Evolutionary conservation across 106 monocot genomes (phyloP).

Genomic region (Agapanthus africanus): DNA sequence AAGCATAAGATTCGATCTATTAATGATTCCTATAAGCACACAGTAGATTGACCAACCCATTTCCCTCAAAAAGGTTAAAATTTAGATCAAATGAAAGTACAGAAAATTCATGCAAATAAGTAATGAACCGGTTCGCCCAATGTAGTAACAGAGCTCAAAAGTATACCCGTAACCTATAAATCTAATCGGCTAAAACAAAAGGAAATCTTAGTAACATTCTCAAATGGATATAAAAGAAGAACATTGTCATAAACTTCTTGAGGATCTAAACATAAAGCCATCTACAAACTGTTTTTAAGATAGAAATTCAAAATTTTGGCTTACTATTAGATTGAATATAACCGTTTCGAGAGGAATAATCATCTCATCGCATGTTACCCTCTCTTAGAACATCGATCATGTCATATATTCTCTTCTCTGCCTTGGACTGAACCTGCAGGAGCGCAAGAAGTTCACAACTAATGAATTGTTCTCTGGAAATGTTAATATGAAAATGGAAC

Average conservation of each 20-base stretch:
- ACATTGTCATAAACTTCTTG: no score
- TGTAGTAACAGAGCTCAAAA: no score
- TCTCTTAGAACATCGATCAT: conserved; percentile 90
- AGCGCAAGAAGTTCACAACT: background rate
- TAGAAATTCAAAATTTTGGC: background rate
- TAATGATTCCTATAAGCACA: no score
- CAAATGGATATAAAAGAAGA: no score
- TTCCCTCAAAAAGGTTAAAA: background rate
- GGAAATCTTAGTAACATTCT: no score
- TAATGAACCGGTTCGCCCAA: background rate
- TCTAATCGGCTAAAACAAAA: no score
- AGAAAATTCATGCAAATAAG: background rate
- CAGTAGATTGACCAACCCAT: no score
- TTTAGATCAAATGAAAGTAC: background rate
- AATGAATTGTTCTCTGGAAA: background rate
- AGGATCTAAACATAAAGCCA: background rate
- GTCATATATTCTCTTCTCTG: conserved; percentile 58
- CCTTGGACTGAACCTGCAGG: conserved; percentile 55
- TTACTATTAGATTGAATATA: background rate
- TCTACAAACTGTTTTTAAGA: background rate
- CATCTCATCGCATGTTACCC: conserved; percentile 69
- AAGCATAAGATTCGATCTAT: no score
- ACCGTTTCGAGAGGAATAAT: background rate
- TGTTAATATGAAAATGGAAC: background rate
- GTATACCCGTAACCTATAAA: no score